Evolutionary conservation across 2,329 filamentous ascomycete species (phyloP).

Genomic region (Aspergillus sp.): DNA sequence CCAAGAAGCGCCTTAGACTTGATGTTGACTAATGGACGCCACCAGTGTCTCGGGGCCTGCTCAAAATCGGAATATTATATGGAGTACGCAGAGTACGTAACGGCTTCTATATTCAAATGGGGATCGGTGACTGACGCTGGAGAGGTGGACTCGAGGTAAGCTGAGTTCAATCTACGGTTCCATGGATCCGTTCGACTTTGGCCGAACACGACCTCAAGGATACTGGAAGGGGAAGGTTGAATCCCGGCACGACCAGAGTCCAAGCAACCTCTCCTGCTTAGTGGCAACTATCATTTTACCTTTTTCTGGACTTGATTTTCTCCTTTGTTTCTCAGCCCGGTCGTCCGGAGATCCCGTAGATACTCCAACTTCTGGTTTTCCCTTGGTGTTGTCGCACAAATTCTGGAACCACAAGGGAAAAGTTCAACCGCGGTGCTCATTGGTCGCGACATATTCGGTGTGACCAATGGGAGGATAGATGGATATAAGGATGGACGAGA

Average conservation of each 20-base stretch:
- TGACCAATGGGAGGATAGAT: background rate
- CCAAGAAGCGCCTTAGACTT: background rate
- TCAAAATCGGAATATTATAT: conserved; percentile 13
- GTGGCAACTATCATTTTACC: background rate
- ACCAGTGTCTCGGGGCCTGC: conserved; percentile 15
- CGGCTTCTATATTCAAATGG: background rate
- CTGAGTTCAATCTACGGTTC: conserved; percentile 14
- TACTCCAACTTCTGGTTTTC: background rate
- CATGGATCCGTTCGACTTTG: conserved; percentile 20
- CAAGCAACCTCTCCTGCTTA: background rate
- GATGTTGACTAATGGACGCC: background rate
- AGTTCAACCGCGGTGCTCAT: conserved; percentile 1
- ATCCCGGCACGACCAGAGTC: background rate
- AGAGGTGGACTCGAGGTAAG: background rate
- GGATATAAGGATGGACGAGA: conserved; percentile 6
- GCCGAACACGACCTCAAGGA: background rate
- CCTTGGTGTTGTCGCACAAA: no score
- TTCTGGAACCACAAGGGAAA: background rate
- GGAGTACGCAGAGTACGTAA: conserved; percentile 3
- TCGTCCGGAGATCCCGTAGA: background rate
- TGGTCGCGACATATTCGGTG: background rate
- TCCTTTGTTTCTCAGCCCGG: background rate
- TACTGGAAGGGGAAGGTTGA: conserved; percentile 18
- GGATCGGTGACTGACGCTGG: conserved; percentile 4
- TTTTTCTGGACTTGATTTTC: background rate